Evolutionary conservation across 495 filamentous ascomycete genomes (phyloP).

Genomic region (Peziza echinospora): DNA sequence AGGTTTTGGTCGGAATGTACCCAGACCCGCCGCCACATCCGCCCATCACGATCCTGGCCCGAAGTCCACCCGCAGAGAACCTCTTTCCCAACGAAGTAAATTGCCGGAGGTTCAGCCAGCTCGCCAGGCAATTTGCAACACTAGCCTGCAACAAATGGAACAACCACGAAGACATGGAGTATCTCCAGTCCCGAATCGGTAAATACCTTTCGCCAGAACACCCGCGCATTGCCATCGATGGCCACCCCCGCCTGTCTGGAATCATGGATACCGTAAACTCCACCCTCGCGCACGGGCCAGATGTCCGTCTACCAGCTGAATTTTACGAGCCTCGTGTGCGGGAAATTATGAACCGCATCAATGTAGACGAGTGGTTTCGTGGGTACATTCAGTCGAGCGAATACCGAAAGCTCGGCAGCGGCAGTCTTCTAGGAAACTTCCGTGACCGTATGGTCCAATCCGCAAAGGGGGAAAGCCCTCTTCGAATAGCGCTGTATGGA

Average conservation of each 20-base stretch:
- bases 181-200: slow-evolving; percentile 49
- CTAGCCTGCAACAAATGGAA: slow-evolving; percentile 69
- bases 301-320: slow-evolving; percentile 52
- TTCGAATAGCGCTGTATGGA: slow-evolving; percentile 55
- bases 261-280: slow-evolving; percentile 89
- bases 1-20: slow-evolving; percentile 78
- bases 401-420: slow-evolving; percentile 73
- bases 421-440: slow-evolving; percentile 61
- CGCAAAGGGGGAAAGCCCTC: slow-evolving; percentile 19
- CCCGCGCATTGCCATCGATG: slow-evolving; percentile 70
- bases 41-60: slow-evolving; percentile 47
- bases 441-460: slow-evolving; percentile 54
- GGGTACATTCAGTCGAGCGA: slow-evolving; percentile 68
- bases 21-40: slow-evolving; percentile 32
- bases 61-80: slow-evolving; percentile 61
- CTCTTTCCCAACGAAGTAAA: slow-evolving; percentile 75
- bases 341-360: slow-evolving; percentile 53
- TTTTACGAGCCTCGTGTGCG: slow-evolving; percentile 66
- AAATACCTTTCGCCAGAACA: slow-evolving; percentile 58
- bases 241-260: slow-evolving; percentile 60
- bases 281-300: slow-evolving; percentile 62
- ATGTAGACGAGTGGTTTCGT: slow-evolving; percentile 79
- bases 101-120: slow-evolving; percentile 64
- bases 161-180: slow-evolving; percentile 56
- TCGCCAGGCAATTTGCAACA: slow-evolving; percentile 61